Evolutionary conservation across 352 stramenopile genomes (phyloP), one percentile per base, ranked within the genome.

Genomic region (Phytophthora ramorum): DNA sequence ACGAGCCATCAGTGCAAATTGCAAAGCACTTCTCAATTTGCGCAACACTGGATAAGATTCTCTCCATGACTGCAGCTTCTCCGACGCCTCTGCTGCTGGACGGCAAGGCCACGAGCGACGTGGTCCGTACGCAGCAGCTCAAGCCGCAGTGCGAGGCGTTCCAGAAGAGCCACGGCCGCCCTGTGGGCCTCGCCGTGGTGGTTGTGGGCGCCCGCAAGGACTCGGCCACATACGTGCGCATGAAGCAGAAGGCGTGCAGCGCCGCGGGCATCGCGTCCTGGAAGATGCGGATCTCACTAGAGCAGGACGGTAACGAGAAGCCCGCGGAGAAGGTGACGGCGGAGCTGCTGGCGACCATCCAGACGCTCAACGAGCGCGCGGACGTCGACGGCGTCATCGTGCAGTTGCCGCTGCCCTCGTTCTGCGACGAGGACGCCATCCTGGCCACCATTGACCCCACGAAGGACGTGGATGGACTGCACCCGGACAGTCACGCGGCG

Each of bases 401-500:
- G 35, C 89, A 96, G 80, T 81, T 99, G 69, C 98, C 63, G 55
- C 98, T 78, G 82, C 98, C 58, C 24, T 72, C 19, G 73, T 91
- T 99, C 75, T 97, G 99, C 48, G 83, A 99, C 78, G 92, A 99
- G 72, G 79, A 91, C 52, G 80, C 63, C 19, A 96, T 99, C 35
- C 85, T 99, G 34, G 71, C 85, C 44, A 85, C 85, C 2, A 98
- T 99, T 45, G 81, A 82, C 22, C 83, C 90, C 3, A 75, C 44
- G 30, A 99, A 99, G 71, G 98, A 99, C 74, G 98, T 99, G 10
- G 98, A 99, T 63, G 98, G 98, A 0, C 83, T 99, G 49, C 96
- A 99, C 71, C 96, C 98, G 13, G 51, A 92, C n/a, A 99, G 99
- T 83, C 93, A 99, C 41, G 98, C 96, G 16, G 87, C 88, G 50